Evolutionary conservation across 371 early-diverging fungal species (phyloP), one percentile per base, ranked within the genome.

Genomic region (Rhizopus arrhizus): DNA sequence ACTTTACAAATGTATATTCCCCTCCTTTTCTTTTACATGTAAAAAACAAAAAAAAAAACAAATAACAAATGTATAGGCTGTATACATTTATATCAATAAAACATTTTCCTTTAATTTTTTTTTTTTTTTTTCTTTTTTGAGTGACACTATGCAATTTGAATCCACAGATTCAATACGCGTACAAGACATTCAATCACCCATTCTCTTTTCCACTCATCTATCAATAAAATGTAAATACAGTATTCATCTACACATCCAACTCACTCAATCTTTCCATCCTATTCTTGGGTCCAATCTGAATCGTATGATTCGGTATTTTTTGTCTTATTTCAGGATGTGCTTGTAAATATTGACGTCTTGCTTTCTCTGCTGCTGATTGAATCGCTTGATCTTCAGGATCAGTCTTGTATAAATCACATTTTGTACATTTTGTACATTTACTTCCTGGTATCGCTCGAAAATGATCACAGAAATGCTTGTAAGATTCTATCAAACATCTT

Each of bases 391-490:
- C 81, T 50, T 85, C 83, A 13, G 80, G 73, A 7, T 80, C 78
- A 3, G 73, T 76, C 45, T 79, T 77, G 67, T 85, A 88, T 33
- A 88, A 62, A 57, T 88, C 85, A 59, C 89, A 88, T 46, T 76
- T 79, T 12, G 64, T 65, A 57, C 89, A 88, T 55, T 80, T 62
- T 3, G 54, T 68, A 56, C 89, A 88, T 51, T 64, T 62, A 7
- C 62, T 51, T 4, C 84, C 85, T 1, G 85, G 82, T 46, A 76
- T 57, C 3, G 69, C 64, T 49, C 86, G 80, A 58, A 85, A 86
- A 70, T 88, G 89, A 49, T 82, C 75, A 68, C 87, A 89, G 58
- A 85, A 89, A 65, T 89, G 89, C 11, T 60, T 52, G 53, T 89
- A 89, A 0, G 81, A 78, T 59, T 84, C 85, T 77, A 31, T 11